Conservation (phyloP, 768 basidiomycete species). For the Sarcomyxa edulis region DNA sequence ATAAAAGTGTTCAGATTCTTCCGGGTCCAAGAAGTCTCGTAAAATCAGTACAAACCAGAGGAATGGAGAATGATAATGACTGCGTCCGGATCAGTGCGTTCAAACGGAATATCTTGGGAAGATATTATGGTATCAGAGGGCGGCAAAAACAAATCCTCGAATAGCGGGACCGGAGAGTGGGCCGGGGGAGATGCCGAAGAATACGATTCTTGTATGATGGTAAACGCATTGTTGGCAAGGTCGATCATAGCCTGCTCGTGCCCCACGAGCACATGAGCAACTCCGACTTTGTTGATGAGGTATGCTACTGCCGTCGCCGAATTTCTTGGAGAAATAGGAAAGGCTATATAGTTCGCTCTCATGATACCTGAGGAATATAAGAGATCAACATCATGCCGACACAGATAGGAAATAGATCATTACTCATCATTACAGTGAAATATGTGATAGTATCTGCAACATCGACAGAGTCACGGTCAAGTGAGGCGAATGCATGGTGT, state of each 20-base stretch:
- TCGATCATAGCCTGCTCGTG: slow-evolving; percentile 17
- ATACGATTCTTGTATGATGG: slow-evolving; percentile 10
- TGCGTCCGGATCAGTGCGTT: slow-evolving; percentile 7
- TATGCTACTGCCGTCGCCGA: slow-evolving; percentile 15
- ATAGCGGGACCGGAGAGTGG: slow-evolving; percentile 14
- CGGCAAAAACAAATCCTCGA: slow-evolving; percentile 14
- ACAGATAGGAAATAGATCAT: no score
- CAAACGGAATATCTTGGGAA: slow-evolving; percentile 8
- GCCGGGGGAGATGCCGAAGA: slow-evolving; percentile 6
- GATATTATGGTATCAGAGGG: not conserved
- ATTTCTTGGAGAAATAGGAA: slow-evolving; percentile 17
- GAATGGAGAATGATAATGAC: slow-evolving; percentile 24
- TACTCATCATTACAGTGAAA: slow-evolving; percentile 9
- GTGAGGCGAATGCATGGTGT: no score
- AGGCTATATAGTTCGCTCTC: slow-evolving; percentile 13
- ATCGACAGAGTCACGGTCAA: no score
- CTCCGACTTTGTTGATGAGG: slow-evolving; percentile 16
- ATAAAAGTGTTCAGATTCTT: not conserved
- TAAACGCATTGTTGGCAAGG: slow-evolving; percentile 13
- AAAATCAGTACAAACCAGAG: slow-evolving; percentile 15
- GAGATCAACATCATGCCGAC: no score
- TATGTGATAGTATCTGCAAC: slow-evolving; percentile 19
- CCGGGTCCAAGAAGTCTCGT: not conserved
- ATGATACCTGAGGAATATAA: slow-evolving; percentile 11
- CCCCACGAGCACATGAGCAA: slow-evolving; percentile 19